Evolutionary conservation across 352 stramenopile species (phyloP), one percentile per base, ranked within the genome.

Genomic region (Globisporangium apiculatum): DNA sequence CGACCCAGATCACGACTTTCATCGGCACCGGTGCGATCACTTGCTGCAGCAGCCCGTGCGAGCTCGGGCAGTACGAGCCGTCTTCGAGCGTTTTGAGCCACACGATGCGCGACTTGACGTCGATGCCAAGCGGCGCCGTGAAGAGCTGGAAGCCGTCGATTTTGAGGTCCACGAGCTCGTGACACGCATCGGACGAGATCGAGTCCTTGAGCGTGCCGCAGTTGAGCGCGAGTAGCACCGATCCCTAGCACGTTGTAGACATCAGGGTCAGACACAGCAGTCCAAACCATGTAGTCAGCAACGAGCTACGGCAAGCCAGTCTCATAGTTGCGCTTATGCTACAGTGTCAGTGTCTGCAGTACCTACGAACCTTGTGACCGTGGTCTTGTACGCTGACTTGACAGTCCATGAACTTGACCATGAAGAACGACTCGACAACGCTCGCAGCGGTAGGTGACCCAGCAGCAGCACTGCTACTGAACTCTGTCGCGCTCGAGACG

Each of bases 371-470:
- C 71, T 91, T 91, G 62, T 87, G 65, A 6, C 64, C 36, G 10
- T 75, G 64, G 42, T 91, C 80, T 64, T 90, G 81, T n/a, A 90
- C 43, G 50, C 67, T 89, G 41, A 91, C 73, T 64, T 94, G 83
- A n/a, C 69, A 84, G 54, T 94, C 83, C 61, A 87, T 70, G 36
- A 91, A 88, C 35, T 83, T 83, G 8, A 91, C 71, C 51, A 87
- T 76, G 14, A 91, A 62, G 47, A 87, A 88, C 2, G 76, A 68
- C 7, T 83, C 65, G 7, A 78, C 68, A n/a, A 79, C 57, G 49
- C 57, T 59, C 7, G 49, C 55, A 15, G 37, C 55, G 51, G 17
- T 46, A 5, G 31, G 40, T n/a, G 46, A 17, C 0, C 8, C 7
- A 15, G 2, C 38, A 37, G 10, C 1, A 45, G 43, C 7, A 7